Percentiles rank a stretch among this genome's conserved stretches.
Evolutionary conservation across 2,329 filamentous ascomycete genomes (phyloP).

Genomic region (Trichoderma sp.): DNA sequence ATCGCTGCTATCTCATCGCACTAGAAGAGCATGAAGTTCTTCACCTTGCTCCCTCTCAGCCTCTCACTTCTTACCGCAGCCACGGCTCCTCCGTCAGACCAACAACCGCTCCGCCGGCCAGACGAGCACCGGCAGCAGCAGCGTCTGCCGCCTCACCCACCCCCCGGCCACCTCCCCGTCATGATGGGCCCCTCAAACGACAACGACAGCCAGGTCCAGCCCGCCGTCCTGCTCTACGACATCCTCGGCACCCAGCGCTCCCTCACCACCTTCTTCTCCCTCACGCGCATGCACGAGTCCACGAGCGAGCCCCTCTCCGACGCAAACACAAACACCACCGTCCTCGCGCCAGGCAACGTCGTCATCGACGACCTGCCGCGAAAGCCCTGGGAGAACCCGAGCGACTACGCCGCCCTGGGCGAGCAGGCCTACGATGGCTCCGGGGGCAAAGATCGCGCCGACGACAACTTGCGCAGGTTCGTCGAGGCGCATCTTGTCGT

Average conservation of each 20-base stretch:
- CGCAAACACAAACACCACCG: slow-evolving; percentile 69
- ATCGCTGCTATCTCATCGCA: neutral
- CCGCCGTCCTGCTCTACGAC: slow-evolving; percentile 73
- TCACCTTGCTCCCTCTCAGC: neutral
- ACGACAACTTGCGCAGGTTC: slow-evolving; percentile 74
- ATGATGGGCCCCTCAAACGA: slow-evolving; percentile 30
- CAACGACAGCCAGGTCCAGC: slow-evolving; percentile 38
- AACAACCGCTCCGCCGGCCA: slow-evolving; percentile 17
- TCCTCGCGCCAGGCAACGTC: slow-evolving; percentile 84
- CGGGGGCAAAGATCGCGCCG: slow-evolving; percentile 74
- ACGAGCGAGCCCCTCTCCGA: slow-evolving; percentile 70
- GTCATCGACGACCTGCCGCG: slow-evolving; percentile 75
- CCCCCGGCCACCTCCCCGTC: slow-evolving; percentile 32
- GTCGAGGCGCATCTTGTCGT: slow-evolving; percentile 84
- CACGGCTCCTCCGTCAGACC: slow-evolving; percentile 16
- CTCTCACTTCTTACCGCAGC: slow-evolving; percentile 8
- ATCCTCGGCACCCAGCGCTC: slow-evolving; percentile 76
- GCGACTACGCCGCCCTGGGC: slow-evolving; percentile 70
- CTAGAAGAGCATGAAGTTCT: slow-evolving; percentile 21
- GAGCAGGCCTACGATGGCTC: slow-evolving; percentile 73
- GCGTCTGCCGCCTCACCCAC: slow-evolving; percentile 17
- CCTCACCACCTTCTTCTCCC: slow-evolving; percentile 82
- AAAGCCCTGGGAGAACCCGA: slow-evolving; percentile 82
- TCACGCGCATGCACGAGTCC: slow-evolving; percentile 74
- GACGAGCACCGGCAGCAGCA: neutral